These are phyloP conservation scores for Globisporangium emineosum DNA, from an alignment of 352 stramenopile species.

Conservation along the genomic window DNA sequence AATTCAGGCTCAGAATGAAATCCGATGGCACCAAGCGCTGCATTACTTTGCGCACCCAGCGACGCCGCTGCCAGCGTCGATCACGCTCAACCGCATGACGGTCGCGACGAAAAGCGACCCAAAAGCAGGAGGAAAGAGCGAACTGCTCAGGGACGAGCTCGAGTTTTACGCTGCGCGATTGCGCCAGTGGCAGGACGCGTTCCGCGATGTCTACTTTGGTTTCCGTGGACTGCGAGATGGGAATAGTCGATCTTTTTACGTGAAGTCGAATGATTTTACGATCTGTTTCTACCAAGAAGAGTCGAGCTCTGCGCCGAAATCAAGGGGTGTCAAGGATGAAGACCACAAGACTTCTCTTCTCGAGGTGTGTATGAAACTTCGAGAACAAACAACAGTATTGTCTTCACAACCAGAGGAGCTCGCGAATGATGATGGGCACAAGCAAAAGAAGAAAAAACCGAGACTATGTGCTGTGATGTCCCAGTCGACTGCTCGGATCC, in stretches of 20 bases:
- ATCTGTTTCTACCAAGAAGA: conserved; percentile 49
- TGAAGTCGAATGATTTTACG: conserved; percentile 61
- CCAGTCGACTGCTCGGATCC: conserved; percentile 57
- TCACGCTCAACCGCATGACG: conserved; percentile 41
- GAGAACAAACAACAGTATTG: conserved; percentile 3
- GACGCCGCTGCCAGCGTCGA: conserved; percentile 41
- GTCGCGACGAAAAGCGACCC: conserved; percentile 24
- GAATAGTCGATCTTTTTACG: conserved; percentile 35
- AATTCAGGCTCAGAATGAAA: conserved; percentile 19
- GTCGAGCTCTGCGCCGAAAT: background rate
- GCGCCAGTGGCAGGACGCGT: conserved; percentile 61
- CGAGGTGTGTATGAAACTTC: conserved; percentile 31
- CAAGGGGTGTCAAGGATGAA: background rate
- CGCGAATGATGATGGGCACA: background rate
- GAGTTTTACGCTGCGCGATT: conserved; percentile 58
- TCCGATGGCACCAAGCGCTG: conserved; percentile 62
- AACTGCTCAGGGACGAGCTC: conserved; percentile 49
- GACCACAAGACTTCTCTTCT: conserved; percentile 20
- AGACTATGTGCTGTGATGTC: conserved; percentile 57
- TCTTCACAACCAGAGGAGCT: background rate
- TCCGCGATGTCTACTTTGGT: conserved; percentile 65
- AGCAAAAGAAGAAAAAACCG: conserved; percentile 4
- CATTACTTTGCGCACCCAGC: conserved; percentile 71
- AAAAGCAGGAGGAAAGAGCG: conserved; percentile 21
- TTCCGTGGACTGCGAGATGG: conserved; percentile 28